A percentile compares a stretch with the other conserved stretches of the same genome.
phyloP scores from a whole-genome alignment of 306 rosid genomes.

The Crataegus laevigata region DNA sequence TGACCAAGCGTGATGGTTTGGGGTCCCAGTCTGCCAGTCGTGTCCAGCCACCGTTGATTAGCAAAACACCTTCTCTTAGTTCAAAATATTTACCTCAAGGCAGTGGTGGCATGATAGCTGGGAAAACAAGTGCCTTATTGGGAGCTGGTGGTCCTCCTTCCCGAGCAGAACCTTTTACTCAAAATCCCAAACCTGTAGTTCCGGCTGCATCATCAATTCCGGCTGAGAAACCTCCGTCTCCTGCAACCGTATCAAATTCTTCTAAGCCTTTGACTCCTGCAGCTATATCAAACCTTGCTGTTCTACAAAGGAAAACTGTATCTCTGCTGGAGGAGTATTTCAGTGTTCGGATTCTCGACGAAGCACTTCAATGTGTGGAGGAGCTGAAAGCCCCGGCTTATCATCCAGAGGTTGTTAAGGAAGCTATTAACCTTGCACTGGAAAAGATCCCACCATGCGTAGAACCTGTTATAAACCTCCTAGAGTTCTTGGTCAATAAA shows the following conservation, averaged over 20 bases:
- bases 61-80: slow-evolving; percentile 23
- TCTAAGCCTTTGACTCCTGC: slow-evolving; percentile 19
- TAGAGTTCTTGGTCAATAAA: slow-evolving; percentile 22
- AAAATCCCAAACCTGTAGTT: slow-evolving; percentile 9
- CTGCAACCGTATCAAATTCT: slow-evolving; percentile 8
- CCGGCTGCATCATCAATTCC: not conserved
- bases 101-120: slow-evolving; percentile 25
- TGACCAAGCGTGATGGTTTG: slow-evolving; percentile 15
- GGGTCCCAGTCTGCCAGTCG: slow-evolving; percentile 6
- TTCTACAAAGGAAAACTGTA: slow-evolving; percentile 24
- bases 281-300: not conserved
- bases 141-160: slow-evolving; percentile 17
- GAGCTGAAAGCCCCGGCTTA: slow-evolving; percentile 31
- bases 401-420: slow-evolving; percentile 30
- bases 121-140: slow-evolving; percentile 35
- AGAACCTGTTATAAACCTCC: slow-evolving; percentile 25
- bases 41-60: slow-evolving; percentile 15
- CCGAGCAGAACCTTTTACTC: slow-evolving; percentile 7
- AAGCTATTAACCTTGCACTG: slow-evolving; percentile 25
- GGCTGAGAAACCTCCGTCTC: slow-evolving; percentile 6
- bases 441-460: slow-evolving; percentile 33
- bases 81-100: slow-evolving; percentile 37
- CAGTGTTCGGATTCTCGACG: slow-evolving; percentile 27
- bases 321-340: slow-evolving; percentile 41
- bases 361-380: slow-evolving; percentile 42